Evolutionary conservation across 2,329 filamentous ascomycete species (phyloP).

Genomic region (Trichophaea hybrida): DNA sequence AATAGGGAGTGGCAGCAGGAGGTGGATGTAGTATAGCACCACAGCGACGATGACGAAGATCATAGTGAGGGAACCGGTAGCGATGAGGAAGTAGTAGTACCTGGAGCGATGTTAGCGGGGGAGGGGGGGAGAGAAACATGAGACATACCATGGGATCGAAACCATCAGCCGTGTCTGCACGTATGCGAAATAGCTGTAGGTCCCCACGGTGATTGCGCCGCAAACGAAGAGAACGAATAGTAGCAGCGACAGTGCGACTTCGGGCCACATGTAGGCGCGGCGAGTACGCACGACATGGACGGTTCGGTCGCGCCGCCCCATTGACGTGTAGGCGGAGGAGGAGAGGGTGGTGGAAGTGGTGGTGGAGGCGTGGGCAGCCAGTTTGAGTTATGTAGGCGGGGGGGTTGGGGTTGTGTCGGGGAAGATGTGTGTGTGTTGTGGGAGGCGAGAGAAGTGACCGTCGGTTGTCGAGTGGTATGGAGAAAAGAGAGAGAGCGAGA

Average conservation of each 20-base stretch:
- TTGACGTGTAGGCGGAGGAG: neutral
- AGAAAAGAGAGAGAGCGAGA: neutral
- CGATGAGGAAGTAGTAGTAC: constrained; percentile 55
- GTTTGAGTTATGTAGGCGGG: neutral
- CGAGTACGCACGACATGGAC: constrained; percentile 2
- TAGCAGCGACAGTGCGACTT: constrained; percentile 52
- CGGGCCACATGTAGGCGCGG: constrained; percentile 50
- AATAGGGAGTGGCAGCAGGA: constrained; percentile 49
- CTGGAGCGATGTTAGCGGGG: constrained; percentile 30
- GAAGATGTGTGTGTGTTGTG: neutral
- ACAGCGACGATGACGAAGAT: constrained; percentile 52
- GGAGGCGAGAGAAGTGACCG: neutral
- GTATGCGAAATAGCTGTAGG: constrained; percentile 46
- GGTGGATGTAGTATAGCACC: constrained; percentile 46
- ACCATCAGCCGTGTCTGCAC: constrained; percentile 44
- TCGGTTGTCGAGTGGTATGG: neutral
- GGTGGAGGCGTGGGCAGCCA: neutral
- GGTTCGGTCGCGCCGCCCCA: neutral
- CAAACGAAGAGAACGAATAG: constrained; percentile 51
- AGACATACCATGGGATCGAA: constrained; percentile 44
- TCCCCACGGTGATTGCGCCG: constrained; percentile 45
- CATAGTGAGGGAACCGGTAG: constrained; percentile 44
- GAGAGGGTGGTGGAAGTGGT: neutral
- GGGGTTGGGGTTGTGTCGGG: neutral
- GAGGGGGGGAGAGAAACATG: neutral